Conservation (phyloP, 2,329 filamentous ascomycete genomes). For the Hypoxylon sp. region DNA sequence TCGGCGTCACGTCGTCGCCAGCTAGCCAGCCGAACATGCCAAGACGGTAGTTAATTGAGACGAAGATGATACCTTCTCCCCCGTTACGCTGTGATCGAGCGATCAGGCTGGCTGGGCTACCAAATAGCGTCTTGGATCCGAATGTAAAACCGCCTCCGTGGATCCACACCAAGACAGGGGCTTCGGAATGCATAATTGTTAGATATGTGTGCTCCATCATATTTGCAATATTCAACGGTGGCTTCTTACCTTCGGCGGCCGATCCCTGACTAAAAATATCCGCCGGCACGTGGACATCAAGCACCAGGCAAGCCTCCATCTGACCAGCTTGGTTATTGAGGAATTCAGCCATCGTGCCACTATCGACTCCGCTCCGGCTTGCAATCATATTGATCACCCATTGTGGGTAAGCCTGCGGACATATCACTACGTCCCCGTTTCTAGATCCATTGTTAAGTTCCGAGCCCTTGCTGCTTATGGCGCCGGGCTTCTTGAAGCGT, state of each 20-base stretch:
- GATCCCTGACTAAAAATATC: slow-evolving; percentile 27
- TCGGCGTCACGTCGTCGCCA: slow-evolving; percentile 53
- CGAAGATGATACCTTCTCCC: slow-evolving; percentile 39
- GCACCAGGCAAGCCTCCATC: slow-evolving; percentile 46
- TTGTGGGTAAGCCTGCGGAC: slow-evolving; percentile 51
- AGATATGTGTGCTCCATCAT: not conserved
- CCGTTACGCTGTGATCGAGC: slow-evolving; percentile 29
- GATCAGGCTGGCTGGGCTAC: slow-evolving; percentile 43
- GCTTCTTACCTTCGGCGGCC: not conserved
- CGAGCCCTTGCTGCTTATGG: slow-evolving; percentile 46
- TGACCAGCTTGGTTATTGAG: slow-evolving; percentile 43
- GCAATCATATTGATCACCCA: slow-evolving; percentile 46
- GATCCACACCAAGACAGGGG: slow-evolving; percentile 48
- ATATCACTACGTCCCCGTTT: slow-evolving; percentile 43
- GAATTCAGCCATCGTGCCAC: slow-evolving; percentile 25
- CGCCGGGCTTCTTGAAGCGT: slow-evolving; percentile 53
- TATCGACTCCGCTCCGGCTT: slow-evolving; percentile 20
- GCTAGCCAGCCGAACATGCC: slow-evolving; percentile 48
- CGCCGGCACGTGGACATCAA: slow-evolving; percentile 44
- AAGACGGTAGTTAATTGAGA: slow-evolving; percentile 48
- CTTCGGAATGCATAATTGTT: slow-evolving; percentile 20
- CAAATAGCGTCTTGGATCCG: slow-evolving; percentile 43
- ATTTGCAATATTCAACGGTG: not conserved
- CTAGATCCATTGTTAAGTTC: slow-evolving; percentile 43
- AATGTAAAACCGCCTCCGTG: slow-evolving; percentile 48